phyloP scores from a whole-genome alignment of 1,284 basidiomycete species.

The Vanrija humicola region DNA sequence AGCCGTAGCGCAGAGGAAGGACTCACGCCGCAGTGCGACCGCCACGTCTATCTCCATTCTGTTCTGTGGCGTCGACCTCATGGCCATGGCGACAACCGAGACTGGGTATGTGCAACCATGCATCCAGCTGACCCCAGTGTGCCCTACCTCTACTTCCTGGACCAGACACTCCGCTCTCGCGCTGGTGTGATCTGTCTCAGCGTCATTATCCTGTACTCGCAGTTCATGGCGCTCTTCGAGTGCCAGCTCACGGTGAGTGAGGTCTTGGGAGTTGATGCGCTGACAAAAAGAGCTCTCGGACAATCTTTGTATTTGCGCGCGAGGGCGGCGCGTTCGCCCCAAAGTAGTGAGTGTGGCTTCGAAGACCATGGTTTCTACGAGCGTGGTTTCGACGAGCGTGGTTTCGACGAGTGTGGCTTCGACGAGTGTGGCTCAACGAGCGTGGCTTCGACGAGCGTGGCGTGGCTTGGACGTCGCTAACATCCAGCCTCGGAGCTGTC shows the following conservation, averaged over 20 bases:
- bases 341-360: not conserved
- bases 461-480: too few species aligned
- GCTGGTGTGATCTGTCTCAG: not conserved
- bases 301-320: constrained; percentile 5
- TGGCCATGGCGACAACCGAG: constrained; percentile 1
- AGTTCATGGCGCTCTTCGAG: constrained; percentile 4
- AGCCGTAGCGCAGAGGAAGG: too few species aligned
- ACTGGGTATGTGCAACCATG: not conserved
- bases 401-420: too few species aligned
- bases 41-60: not conserved
- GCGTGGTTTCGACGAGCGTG: too few species aligned
- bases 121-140: not conserved
- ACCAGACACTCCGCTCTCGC: not conserved
- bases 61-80: not conserved
- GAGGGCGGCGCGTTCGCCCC: constrained; percentile 8
- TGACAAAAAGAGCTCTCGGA: not conserved
- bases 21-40: not conserved
- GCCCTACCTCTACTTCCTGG: constrained; percentile 2
- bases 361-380: too few species aligned
- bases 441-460: too few species aligned
- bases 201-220: constrained; percentile 5
- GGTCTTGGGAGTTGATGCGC: too few species aligned
- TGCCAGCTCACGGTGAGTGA: constrained; percentile 1
- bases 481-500: not conserved
- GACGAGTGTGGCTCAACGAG: too few species aligned